Base-by-base conservation (phyloP, 805 yeast genomes). In the Saccharomycopsis schoenii region DNA sequence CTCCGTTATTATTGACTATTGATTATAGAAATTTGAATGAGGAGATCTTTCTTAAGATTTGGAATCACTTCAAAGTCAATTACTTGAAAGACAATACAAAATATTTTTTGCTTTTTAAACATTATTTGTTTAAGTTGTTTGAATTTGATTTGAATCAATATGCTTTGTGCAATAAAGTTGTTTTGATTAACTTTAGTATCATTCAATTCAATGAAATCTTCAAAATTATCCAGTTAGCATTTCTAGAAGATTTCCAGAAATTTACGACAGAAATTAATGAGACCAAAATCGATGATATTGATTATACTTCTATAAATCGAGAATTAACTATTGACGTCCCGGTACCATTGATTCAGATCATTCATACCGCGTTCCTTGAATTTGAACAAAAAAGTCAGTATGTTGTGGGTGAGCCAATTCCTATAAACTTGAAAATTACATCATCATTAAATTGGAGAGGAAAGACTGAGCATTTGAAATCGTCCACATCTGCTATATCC, bases 361-460 rank as follows among this genome's bases (percentile, higher is more conserved):
- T 88, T 21, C 91, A 86, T 66, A 76, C 80, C 9, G 79, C 84
- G 8, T 83, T 82, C 55, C 62, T 78, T n/a, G 67, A 66, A 1
- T 57, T 71, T 3, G 65, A 65, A 72, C 72, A 70, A 50, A 71
- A 74, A 39, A 64, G 73, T 10, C 83, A 79, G 57, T 83, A 78
- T 64, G 69, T 78, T 10, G 83, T 88, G 1, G 94, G 94, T 1
- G 84, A 82, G 57, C 83, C 87, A 1, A 80, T 89, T n/a, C 63
- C 69, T 0, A 76, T 79, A 1, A 68, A 65, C 9, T 69, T 87
- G 25, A 65, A 64, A 0, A 70, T 89, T 2, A 70, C 73, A 6
- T 76, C 86, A 0, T 67, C 72, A 2, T 72, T 78, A 0, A 72
- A 71, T 56, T 83, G 88, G 88, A 68, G 72, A 4, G 65, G 67